Conservation (phyloP, 306 rosid genomes). For the Medicago arabica region DNA sequence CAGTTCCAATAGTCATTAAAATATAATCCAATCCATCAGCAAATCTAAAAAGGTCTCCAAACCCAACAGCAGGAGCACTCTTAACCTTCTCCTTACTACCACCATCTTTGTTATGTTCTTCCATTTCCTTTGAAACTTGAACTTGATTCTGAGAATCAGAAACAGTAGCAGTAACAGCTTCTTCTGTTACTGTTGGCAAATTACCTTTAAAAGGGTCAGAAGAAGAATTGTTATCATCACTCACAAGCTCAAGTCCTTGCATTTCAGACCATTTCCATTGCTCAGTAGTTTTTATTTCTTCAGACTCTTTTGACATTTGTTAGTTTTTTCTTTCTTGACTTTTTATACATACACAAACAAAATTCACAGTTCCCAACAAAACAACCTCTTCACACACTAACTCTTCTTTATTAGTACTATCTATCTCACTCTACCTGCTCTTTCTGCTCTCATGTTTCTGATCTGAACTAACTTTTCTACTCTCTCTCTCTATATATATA, state of each 20-base stretch:
- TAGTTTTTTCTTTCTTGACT: slow-evolving; percentile 34
- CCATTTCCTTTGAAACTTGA: slow-evolving; percentile 53
- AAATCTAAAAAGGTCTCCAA: slow-evolving; percentile 78
- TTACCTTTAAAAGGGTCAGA: slow-evolving; percentile 48
- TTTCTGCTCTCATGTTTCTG: slow-evolving; percentile 41
- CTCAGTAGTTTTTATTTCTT: slow-evolving; percentile 89
- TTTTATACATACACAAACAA: slow-evolving; percentile 55
- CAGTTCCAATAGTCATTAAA: slow-evolving; percentile 82
- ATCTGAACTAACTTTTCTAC: slow-evolving; percentile 38
- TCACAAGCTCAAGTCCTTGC: slow-evolving; percentile 93
- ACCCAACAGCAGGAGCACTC: slow-evolving; percentile 60
- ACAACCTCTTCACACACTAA: slow-evolving; percentile 32
- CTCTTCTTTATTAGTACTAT: neutral
- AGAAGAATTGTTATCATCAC: slow-evolving; percentile 38
- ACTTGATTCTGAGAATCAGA: slow-evolving; percentile 9
- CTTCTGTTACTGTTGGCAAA: slow-evolving; percentile 38
- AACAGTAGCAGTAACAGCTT: neutral
- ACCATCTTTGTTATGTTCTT: slow-evolving; percentile 53
- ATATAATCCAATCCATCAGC: slow-evolving; percentile 92
- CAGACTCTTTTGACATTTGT: slow-evolving; percentile 88
- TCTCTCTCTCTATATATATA: neutral
- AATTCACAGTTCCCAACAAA: slow-evolving; percentile 37
- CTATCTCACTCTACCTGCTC: slow-evolving; percentile 27
- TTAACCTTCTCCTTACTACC: slow-evolving; percentile 67
- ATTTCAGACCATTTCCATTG: slow-evolving; percentile 99